phyloP scores from a whole-genome alignment of 306 rosid species.

The Dryas alaskensis region DNA sequence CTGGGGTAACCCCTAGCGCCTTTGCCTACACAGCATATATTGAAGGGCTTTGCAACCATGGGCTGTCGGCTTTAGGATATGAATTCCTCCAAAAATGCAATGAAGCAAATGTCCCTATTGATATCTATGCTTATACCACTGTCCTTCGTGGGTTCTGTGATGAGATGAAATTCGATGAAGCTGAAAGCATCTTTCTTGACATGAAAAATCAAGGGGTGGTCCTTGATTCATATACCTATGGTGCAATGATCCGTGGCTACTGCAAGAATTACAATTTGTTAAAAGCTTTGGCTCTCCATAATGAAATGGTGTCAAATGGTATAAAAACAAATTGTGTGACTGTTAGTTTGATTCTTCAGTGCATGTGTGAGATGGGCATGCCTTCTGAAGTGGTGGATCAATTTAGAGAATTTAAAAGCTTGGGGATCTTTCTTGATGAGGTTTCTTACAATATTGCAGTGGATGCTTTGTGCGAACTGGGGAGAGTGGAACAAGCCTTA shows the following conservation, averaged over 20 bases:
- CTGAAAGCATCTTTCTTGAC: conserved; percentile 51
- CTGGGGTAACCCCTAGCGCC: conserved; percentile 44
- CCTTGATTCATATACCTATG: conserved; percentile 48
- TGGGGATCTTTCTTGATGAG: conserved; percentile 58
- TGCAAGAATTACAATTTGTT: conserved; percentile 53
- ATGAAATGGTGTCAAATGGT: conserved; percentile 59
- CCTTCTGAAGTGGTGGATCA: conserved; percentile 43
- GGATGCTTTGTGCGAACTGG: conserved; percentile 62
- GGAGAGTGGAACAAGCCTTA: conserved; percentile 62
- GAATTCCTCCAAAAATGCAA: conserved; percentile 49
- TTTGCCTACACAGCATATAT: conserved; percentile 55
- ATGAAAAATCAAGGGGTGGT: conserved; percentile 62
- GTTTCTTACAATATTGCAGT: conserved; percentile 59
- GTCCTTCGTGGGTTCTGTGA: conserved; percentile 74
- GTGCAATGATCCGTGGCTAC: conserved; percentile 63
- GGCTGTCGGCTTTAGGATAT: conserved; percentile 52
- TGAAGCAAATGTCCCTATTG: conserved; percentile 35
- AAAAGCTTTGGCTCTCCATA: conserved; percentile 51
- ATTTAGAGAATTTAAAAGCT: conserved; percentile 43
- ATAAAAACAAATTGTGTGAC: conserved; percentile 66
- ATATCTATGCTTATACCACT: conserved; percentile 47
- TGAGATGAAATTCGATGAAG: conserved; percentile 58
- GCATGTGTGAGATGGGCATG: conserved; percentile 61
- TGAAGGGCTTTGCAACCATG: conserved; percentile 66
- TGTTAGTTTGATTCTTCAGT: conserved; percentile 60